Conservation (phyloP, 805 yeast species). For the Metschnikowia kofuensis region DNA sequence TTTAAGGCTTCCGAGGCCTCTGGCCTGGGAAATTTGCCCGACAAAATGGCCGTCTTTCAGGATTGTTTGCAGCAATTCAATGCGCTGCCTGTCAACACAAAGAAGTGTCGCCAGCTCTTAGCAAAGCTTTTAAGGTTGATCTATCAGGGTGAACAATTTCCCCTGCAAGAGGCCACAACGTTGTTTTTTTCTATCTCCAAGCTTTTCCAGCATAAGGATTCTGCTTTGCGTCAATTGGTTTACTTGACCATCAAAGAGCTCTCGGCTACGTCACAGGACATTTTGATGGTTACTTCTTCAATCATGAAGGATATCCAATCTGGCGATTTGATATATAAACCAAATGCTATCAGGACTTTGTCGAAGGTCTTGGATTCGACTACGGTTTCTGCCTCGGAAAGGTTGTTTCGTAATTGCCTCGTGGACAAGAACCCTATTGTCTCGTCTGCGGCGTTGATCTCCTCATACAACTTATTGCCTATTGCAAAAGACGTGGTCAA, state of each 20-base stretch:
- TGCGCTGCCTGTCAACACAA: constrained; percentile 84
- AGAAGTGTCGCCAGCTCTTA: constrained; percentile 77
- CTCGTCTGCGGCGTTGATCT: constrained; percentile 90
- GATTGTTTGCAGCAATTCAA: constrained; percentile 92
- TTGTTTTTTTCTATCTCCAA: constrained; percentile 92
- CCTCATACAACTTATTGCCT: constrained; percentile 86
- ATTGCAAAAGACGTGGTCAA: constrained; percentile 89
- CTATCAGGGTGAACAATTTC: constrained; percentile 84
- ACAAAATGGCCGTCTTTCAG: constrained; percentile 96
- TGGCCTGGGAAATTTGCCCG: constrained; percentile 63
- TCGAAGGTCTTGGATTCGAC: constrained; percentile 85
- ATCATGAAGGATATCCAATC: constrained; percentile 97
- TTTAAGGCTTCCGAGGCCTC: constrained; percentile 81
- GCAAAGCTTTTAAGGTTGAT: constrained; percentile 80
- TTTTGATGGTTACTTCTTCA: constrained; percentile 95
- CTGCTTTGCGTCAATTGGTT: constrained; percentile 85
- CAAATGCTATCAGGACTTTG: constrained; percentile 91
- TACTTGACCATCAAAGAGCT: constrained; percentile 93
- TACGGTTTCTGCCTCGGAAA: constrained; percentile 90
- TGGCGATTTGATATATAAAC: constrained; percentile 81
- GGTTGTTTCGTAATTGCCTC: constrained; percentile 86
- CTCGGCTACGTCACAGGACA: constrained; percentile 80
- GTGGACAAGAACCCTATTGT: constrained; percentile 87
- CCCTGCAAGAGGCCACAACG: constrained; percentile 84
- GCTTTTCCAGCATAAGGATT: constrained; percentile 88